Percentiles rank a stretch among this genome's conserved stretches.
These are phyloP conservation scores for Chrysoporthe austroafricana DNA, from an alignment of 2,329 filamentous ascomycete genomes.

Conservation along the genomic window DNA sequence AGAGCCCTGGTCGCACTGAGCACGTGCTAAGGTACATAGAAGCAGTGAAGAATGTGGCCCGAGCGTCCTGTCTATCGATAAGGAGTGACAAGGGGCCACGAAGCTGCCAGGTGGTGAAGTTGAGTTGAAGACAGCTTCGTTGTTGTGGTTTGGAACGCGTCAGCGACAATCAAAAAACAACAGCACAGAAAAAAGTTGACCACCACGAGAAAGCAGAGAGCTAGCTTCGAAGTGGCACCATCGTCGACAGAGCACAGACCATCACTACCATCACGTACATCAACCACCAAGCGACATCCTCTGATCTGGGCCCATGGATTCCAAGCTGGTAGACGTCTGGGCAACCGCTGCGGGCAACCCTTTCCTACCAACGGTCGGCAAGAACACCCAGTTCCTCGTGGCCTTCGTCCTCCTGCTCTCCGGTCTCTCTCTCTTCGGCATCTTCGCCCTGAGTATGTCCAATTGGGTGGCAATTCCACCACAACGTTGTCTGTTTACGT, in stretches of 20 bases:
- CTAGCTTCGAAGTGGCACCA: background rate
- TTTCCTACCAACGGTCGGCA: conserved; percentile 78
- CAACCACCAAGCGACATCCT: conserved; percentile 3
- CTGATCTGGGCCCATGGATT: conserved; percentile 60
- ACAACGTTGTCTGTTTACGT: background rate
- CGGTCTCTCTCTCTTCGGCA: conserved; percentile 72
- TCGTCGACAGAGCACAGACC: background rate
- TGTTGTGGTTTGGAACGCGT: background rate
- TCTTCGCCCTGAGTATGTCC: conserved; percentile 82
- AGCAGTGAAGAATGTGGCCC: background rate
- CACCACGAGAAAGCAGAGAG: background rate
- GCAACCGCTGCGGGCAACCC: conserved; percentile 87
- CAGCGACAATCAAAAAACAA: background rate
- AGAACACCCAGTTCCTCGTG: conserved; percentile 81
- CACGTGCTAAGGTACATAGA: background rate
- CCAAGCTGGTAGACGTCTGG: conserved; percentile 88
- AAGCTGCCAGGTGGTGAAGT: conserved; percentile 13
- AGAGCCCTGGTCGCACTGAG: background rate
- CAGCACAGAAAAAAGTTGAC: background rate
- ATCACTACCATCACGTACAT: background rate
- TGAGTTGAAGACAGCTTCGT: conserved; percentile 4
- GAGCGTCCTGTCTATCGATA: background rate
- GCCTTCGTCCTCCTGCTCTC: conserved; percentile 75
- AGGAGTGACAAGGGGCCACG: conserved; percentile 7
- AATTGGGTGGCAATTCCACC: conserved; percentile 1